These are phyloP conservation scores for Mrakia blollopis DNA, from an alignment of 768 basidiomycete genomes.

Conservation along the genomic window DNA sequence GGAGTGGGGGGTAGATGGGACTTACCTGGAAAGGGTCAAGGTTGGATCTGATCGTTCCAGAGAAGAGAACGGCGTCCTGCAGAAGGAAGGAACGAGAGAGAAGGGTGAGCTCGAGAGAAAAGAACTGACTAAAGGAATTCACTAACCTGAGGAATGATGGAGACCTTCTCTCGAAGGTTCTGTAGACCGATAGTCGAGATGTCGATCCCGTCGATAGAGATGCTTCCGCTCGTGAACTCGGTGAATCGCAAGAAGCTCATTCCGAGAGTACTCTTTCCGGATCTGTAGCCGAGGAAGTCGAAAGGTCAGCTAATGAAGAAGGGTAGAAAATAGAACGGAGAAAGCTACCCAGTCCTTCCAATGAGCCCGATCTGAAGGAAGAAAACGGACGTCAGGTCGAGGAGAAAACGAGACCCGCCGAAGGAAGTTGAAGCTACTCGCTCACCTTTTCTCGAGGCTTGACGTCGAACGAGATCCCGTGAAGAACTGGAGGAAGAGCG, in stretches of 20 bases:
- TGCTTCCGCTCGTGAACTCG: constrained; percentile 63
- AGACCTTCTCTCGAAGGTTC: constrained; percentile 61
- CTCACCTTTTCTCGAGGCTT: constrained; percentile 58
- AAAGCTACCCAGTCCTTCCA: constrained; percentile 45
- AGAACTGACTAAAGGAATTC: no score
- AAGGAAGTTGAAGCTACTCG: no score
- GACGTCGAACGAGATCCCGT: constrained; percentile 65
- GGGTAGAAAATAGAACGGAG: no score
- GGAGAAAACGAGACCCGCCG: neutral
- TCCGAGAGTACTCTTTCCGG: constrained; percentile 61
- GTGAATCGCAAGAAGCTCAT: constrained; percentile 85
- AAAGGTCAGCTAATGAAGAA: no score
- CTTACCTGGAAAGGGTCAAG: constrained; percentile 45
- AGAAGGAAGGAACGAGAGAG: neutral
- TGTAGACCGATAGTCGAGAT: constrained; percentile 78
- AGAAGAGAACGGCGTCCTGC: constrained; percentile 55
- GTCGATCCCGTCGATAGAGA: constrained; percentile 81
- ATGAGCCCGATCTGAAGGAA: constrained; percentile 2
- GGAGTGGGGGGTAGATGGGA: neutral
- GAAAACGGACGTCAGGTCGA: neutral
- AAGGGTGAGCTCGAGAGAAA: neutral
- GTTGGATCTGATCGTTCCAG: constrained; percentile 45
- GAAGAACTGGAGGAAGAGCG: constrained; percentile 74
- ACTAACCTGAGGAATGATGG: constrained; percentile 46
- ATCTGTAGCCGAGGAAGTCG: constrained; percentile 37